A percentile compares a stretch with the other conserved stretches of the same genome.
Conservation (phyloP, 2,329 filamentous ascomycete genomes). For the Cadophora malorum region DNA sequence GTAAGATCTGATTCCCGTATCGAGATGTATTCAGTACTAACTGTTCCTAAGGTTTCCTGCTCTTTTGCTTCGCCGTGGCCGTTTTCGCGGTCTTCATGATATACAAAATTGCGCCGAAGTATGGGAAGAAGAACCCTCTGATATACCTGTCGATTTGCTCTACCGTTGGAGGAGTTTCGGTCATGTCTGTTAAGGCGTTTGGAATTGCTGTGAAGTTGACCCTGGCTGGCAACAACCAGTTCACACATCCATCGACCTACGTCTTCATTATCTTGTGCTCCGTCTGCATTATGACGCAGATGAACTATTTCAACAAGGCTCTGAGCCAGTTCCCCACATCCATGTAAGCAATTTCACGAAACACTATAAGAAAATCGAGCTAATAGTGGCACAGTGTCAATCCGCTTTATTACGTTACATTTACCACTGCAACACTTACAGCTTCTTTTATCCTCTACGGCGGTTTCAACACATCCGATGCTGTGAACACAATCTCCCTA, state of each 20-base stretch:
- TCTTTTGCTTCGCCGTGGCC: constrained; percentile 82
- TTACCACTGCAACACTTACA: constrained; percentile 91
- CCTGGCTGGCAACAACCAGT: constrained; percentile 91
- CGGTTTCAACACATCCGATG: constrained; percentile 93
- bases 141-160: constrained; percentile 98
- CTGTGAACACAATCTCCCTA: constrained; percentile 90
- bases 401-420: constrained; percentile 91
- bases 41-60: constrained; percentile 73
- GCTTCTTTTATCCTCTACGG: constrained; percentile 96
- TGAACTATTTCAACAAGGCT: constrained; percentile 99
- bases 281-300: constrained; percentile 96
- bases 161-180: constrained; percentile 93
- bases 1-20: constrained; percentile 56
- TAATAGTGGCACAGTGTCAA: constrained; percentile 61
- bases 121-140: constrained; percentile 94
- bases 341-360: constrained; percentile 68
- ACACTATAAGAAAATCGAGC: background rate
- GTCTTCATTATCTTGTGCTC: constrained; percentile 93
- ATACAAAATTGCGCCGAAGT: constrained; percentile 85
- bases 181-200: constrained; percentile 99
- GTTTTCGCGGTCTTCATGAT: constrained; percentile 94
- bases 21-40: constrained; percentile 24
- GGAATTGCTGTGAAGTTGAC: constrained; percentile 97
- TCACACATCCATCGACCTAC: constrained; percentile 92
- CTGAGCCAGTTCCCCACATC: constrained; percentile 96